These are phyloP conservation scores for Rhynchosporium agropyri DNA, from an alignment of 2,329 filamentous ascomycete genomes.

Conservation along the genomic window DNA sequence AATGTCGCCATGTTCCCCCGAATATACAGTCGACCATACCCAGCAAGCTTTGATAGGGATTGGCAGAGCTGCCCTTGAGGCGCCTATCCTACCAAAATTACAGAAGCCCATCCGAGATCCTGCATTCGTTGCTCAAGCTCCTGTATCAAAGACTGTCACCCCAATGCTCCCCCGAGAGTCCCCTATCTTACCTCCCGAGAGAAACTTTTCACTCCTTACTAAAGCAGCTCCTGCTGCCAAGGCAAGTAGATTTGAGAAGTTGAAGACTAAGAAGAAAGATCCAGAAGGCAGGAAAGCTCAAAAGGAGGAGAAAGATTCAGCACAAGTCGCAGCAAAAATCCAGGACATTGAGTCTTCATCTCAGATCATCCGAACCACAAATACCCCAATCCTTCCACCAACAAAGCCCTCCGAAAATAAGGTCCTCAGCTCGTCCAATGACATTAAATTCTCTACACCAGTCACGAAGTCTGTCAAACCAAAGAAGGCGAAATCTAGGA, in stretches of 20 bases:
- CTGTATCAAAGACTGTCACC: not conserved
- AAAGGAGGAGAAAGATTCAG: not conserved
- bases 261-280: not conserved
- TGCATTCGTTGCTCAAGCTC: not conserved
- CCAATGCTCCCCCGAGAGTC: not conserved
- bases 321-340: too few relatives aligned
- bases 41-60: not conserved
- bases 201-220: not conserved
- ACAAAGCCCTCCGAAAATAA: not conserved
- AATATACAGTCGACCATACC: not conserved
- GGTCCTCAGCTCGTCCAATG: not conserved
- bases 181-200: conserved; percentile 2
- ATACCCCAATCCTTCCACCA: not conserved
- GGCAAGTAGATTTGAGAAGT: not conserved
- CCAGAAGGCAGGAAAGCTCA: not conserved
- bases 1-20: not conserved
- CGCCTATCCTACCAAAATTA: not conserved
- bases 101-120: conserved; percentile 1
- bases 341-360: conserved; percentile 8
- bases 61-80: not conserved
- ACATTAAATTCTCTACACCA: not conserved
- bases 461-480: not conserved
- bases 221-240: not conserved
- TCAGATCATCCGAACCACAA: not conserved
- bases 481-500: not conserved